Base-by-base conservation (phyloP, 345 rosid species). In the Populus simonii region DNA sequence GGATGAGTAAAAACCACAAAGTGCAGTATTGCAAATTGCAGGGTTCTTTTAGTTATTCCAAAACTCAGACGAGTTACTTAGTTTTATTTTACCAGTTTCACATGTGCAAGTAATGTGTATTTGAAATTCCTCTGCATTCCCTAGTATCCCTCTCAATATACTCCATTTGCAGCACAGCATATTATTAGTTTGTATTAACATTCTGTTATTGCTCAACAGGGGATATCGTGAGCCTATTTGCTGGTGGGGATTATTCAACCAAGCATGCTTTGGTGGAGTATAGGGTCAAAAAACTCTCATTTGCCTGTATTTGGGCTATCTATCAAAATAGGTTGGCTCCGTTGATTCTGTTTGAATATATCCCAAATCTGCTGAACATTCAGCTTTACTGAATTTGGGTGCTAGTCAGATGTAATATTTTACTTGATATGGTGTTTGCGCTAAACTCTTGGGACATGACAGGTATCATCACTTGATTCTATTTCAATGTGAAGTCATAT, bases 251-350 rank as follows among this genome's bases (percentile, higher is more conserved):
- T 79, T 89, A 90, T 82, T 74, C 82, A 71, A 70, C 85, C 31
- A 80, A 85, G 73, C 81, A 39, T 76, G 82, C 85, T 83, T 79
- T 89, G 84, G 98, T 89, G 88, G 98, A 88, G 75, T 89, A 85
- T 83, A 91, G 96, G 80, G 91, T 94, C 86, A 89, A 91, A 84
- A 82, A 82, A 78, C 89, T 94, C 51, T 87, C 90, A 66, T 89
- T 89, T 79, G 78, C 85, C 70, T 96, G 95, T 87, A 81, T 93
- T 76, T 89, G 88, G 76, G 97, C 98, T 74, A 79, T 91, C 80
- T 85, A 90, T 87, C 87, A 90, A 79, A 91, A 96, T 76, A 90
- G 99, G 99, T 94, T 79, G 76, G 81, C 49, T 62, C 33, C 53
- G 25, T 67, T 38, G n/a, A 43, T 17, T 29, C 67, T 78, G n/a